Evolutionary conservation across 2,329 filamentous ascomycete species (phyloP), one percentile per base, ranked within the genome.

Genomic region (Xylariaceae sp.): DNA sequence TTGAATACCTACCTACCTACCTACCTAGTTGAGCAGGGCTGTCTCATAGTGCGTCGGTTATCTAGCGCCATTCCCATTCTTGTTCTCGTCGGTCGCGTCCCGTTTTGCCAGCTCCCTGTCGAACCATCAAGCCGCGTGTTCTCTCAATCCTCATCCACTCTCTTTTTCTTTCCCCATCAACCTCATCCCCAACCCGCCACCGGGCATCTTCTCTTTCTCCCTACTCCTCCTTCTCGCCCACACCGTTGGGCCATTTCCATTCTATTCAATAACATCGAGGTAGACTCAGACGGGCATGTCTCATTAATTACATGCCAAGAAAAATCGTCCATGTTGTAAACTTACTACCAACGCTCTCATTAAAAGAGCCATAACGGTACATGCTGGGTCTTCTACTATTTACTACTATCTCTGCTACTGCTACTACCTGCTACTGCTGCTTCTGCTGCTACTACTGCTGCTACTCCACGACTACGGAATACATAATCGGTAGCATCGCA

Each of bases 311-410:
- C 54, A 61, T 64, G 61, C 62, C 41, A 58, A 61, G 56, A 56
- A 51, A 60, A 56, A 45, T 45, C 23, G 51, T 61, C 62, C 61
- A 66, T 69, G 61, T 66, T 66, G 68, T 71, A 71, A 71, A 68
- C 61, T 67, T 63, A 63, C 64, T 64, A 41, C 67, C 68, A 67
- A 69, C 68, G 68, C 58, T 65, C 66, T 30, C 23, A 30, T 30
- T 30, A 30, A 30, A 71, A 69, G 68, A 65, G 68, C 68, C 65
- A 67, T 68, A 66, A 68, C 64, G 58, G 64, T 59, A 49, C 57
- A 58, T 57, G 53, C 63, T 67, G 61, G 60, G 61, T 51, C 57
- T 48, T 48, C 30, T 56, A 39, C 51, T 53, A 47, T 51, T 50
- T 37, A 65, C 59, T 57, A 63, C 64, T 62, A 15, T 51, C 49